These are phyloP conservation scores for Aspergillus sergii DNA, from an alignment of 2,329 filamentous ascomycete genomes.

Conservation along the genomic window DNA sequence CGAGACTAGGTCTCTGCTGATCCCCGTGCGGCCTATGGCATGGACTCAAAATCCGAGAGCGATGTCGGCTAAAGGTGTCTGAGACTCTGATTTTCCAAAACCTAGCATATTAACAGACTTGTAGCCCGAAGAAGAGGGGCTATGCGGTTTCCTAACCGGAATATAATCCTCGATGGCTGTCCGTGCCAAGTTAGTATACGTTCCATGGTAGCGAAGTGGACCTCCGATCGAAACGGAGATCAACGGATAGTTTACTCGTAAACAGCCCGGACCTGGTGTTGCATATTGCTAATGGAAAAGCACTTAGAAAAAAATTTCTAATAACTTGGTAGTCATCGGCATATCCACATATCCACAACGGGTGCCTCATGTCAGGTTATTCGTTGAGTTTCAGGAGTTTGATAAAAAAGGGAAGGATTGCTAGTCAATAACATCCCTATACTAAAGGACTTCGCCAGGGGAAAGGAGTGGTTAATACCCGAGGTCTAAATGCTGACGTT, in stretches of 20 bases:
- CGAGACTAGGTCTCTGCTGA: neutral
- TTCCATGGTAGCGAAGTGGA: neutral
- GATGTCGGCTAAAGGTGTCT: neutral
- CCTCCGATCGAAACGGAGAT: neutral
- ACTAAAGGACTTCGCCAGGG: neutral
- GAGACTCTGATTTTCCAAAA: neutral
- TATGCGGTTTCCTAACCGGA: neutral
- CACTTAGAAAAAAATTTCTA: neutral
- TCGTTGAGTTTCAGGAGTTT: neutral
- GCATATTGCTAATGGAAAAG: neutral
- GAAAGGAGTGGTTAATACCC: neutral
- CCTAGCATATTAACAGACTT: neutral
- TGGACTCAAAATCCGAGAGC: neutral
- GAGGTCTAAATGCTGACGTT: neutral
- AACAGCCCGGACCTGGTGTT: neutral
- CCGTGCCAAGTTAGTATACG: neutral
- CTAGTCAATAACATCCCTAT: neutral
- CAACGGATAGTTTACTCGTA: neutral
- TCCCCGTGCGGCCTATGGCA: neutral
- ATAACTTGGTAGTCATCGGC: neutral
- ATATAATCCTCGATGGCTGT: neutral
- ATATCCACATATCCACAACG: neutral
- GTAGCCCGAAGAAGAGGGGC: neutral
- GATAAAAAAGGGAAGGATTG: neutral
- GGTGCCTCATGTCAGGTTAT: neutral